Percentiles rank a stretch among this genome's conserved stretches.
phyloP scores from a whole-genome alignment of 106 monocot species.

The Narthecium ossifragum region DNA sequence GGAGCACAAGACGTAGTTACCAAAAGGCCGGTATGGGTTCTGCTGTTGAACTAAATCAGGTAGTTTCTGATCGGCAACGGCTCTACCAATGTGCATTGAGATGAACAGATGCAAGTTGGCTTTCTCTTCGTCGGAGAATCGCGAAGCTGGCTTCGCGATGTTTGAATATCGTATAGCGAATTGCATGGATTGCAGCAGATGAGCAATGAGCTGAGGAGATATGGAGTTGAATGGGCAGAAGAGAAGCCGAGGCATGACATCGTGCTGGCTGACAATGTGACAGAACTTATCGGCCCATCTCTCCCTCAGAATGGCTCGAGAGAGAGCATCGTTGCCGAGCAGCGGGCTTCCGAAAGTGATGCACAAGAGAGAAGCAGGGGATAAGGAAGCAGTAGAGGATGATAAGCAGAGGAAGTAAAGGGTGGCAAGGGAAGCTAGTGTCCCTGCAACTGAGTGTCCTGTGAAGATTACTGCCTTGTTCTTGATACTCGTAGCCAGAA shows the following conservation, averaged over 20 bases:
- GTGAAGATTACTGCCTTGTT: conserved; percentile 40
- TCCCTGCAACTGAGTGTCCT: conserved; percentile 42
- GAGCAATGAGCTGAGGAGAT: conserved; percentile 7
- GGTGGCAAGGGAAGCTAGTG: conserved; percentile 38
- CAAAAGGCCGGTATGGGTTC: conserved; percentile 37
- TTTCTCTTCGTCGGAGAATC: conserved; percentile 7
- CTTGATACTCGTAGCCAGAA: conserved; percentile 17
- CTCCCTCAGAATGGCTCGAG: conserved; percentile 33
- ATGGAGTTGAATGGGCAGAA: conserved; percentile 34
- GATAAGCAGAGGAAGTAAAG: conserved; percentile 41
- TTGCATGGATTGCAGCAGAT: conserved; percentile 16
- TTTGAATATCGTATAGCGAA: conserved; percentile 4
- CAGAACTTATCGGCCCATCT: conserved; percentile 47
- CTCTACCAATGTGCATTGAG: conserved; percentile 11
- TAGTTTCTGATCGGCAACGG: conserved; percentile 10
- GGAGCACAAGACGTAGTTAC: conserved; percentile 42
- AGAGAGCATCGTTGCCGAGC: conserved; percentile 39
- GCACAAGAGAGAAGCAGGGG: conserved; percentile 31
- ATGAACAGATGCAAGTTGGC: conserved; percentile 13
- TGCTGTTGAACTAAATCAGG: not conserved
- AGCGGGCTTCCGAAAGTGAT: conserved; percentile 48
- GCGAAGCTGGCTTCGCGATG: not conserved
- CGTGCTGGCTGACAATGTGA: conserved; percentile 42
- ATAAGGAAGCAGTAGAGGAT: conserved; percentile 8
- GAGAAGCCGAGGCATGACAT: conserved; percentile 50